Evolutionary conservation across 2,329 filamentous ascomycete species (phyloP).

Genomic region (Septoria petroselini): DNA sequence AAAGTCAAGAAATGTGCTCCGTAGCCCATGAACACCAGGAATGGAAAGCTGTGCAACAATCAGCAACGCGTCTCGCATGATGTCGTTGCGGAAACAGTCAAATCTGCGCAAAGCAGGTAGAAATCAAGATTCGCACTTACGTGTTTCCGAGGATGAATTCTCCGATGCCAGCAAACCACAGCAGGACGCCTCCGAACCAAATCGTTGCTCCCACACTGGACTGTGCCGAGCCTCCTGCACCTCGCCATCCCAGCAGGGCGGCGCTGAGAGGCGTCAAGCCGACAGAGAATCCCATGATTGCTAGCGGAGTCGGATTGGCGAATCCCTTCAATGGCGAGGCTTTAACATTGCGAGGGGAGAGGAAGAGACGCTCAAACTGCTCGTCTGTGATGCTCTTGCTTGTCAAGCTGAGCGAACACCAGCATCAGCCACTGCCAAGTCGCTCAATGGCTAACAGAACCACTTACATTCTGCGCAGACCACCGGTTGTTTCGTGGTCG

Average conservation of each 20-base stretch:
- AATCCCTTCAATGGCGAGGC: constrained; percentile 25
- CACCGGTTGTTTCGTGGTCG: not conserved
- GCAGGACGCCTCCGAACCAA: constrained; percentile 38
- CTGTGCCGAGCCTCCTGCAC: constrained; percentile 12
- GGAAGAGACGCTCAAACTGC: constrained; percentile 30
- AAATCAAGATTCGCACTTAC: constrained; percentile 16
- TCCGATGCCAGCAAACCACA: constrained; percentile 37
- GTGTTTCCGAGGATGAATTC: constrained; percentile 41
- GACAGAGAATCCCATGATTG: constrained; percentile 26
- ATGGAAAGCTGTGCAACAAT: constrained; percentile 30
- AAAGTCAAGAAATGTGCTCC: constrained; percentile 27
- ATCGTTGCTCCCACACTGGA: constrained; percentile 28
- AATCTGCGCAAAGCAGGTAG: no score
- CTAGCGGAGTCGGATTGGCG: constrained; percentile 27
- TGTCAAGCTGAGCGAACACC: constrained; percentile 4
- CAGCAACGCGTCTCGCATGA: no score
- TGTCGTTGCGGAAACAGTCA: no score
- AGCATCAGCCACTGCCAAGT: not conserved
- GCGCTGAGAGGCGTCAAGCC: constrained; percentile 24
- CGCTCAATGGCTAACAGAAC: not conserved
- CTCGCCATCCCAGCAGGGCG: constrained; percentile 23
- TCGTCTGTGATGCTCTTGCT: constrained; percentile 29
- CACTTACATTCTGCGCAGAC: constrained; percentile 4
- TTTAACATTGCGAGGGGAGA: constrained; percentile 21
- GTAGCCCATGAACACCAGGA: constrained; percentile 30